Conservation (phyloP, 306 rosid species). For the Begonia fuchsioides region DNA sequence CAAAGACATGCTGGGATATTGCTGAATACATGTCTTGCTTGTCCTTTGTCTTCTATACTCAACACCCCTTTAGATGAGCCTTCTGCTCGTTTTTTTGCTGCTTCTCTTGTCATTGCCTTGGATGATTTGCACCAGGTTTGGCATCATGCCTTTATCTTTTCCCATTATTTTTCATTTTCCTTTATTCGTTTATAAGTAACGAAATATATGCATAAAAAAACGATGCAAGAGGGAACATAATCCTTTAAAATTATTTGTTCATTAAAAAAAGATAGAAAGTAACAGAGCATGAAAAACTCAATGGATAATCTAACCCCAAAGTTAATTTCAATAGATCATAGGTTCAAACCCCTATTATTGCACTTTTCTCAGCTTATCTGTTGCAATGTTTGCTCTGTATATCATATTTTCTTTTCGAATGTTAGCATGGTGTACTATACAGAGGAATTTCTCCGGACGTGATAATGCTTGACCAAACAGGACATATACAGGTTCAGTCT, state of each 20-base stretch:
- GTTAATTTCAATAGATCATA: no score
- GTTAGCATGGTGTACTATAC: conserved; percentile 80
- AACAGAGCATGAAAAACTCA: no score
- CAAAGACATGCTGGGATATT: conserved; percentile 58
- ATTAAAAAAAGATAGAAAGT: no score
- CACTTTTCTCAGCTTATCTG: conserved; percentile 7
- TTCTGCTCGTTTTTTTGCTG: conserved; percentile 57
- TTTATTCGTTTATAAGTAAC: no score
- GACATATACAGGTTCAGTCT: conserved; percentile 55
- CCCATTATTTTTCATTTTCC: neutral
- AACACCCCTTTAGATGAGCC: conserved; percentile 58
- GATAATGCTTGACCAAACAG: conserved; percentile 71
- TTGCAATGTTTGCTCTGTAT: neutral
- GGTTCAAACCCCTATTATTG: no score
- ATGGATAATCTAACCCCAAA: no score
- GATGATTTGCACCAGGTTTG: conserved; percentile 82
- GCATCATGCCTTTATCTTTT: conserved; percentile 7
- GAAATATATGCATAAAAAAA: neutral
- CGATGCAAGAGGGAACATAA: no score
- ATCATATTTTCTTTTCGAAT: conserved; percentile 23
- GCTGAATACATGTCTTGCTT: conserved; percentile 58
- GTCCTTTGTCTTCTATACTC: conserved; percentile 77
- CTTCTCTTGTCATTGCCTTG: conserved; percentile 57
- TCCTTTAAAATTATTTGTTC: no score
- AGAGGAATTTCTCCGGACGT: conserved; percentile 87